These are phyloP conservation scores for Schoenoplectus tabernaemontani DNA, from an alignment of 202 grass and related monocot genomes.

Conservation along the genomic window DNA sequence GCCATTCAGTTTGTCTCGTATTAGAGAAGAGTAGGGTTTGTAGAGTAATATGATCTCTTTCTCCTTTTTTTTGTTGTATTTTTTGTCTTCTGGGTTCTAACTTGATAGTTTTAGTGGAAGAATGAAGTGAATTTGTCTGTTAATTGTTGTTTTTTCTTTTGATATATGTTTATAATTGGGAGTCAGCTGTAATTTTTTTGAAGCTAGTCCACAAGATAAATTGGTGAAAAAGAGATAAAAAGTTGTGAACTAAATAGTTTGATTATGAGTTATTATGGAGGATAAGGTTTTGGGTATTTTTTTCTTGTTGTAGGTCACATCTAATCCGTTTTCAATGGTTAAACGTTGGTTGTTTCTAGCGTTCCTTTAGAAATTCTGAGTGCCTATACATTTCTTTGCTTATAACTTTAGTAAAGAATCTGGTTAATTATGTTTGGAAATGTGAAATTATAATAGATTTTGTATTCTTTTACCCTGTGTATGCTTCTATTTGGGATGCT, in stretches of 20 bases:
- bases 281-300: background rate
- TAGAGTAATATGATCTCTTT: constrained; percentile 4
- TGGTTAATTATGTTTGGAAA: background rate
- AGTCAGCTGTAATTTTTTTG: constrained; percentile 2
- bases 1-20: constrained; percentile 59
- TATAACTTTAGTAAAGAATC: background rate
- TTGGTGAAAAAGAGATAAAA: background rate
- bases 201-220: background rate
- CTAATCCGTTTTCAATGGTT: background rate
- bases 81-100: background rate
- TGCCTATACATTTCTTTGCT: background rate
- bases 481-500: background rate
- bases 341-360: background rate
- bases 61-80: background rate
- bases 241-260: background rate
- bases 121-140: background rate
- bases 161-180: background rate
- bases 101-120: constrained; percentile 7
- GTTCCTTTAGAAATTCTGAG: background rate
- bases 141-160: constrained; percentile 1
- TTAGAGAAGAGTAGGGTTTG: constrained; percentile 52
- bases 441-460: background rate
- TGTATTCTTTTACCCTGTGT: background rate
- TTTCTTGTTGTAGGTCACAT: background rate
- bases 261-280: background rate